phyloP scores from a whole-genome alignment of 768 basidiomycete genomes.

The Tremella fuciformis region DNA sequence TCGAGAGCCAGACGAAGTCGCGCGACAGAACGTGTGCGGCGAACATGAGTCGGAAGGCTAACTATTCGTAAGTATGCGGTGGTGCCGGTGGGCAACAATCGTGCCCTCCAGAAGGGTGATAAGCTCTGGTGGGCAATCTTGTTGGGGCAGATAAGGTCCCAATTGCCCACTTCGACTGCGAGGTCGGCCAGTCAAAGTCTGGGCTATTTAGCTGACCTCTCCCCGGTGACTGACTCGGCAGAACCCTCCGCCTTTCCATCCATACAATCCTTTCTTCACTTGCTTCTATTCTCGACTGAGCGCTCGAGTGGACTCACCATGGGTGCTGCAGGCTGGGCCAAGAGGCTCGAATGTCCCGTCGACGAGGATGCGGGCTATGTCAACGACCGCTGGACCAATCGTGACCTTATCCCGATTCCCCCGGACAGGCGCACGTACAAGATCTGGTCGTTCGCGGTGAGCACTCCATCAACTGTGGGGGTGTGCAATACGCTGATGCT shows the following conservation, averaged over 20 bases:
- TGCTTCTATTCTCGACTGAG: not conserved
- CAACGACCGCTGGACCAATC: slow-evolving; percentile 24
- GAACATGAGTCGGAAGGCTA: not conserved
- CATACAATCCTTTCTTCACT: not conserved
- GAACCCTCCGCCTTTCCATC: slow-evolving; percentile 1
- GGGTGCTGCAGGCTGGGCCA: slow-evolving; percentile 8
- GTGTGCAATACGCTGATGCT: no score
- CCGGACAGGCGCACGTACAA: slow-evolving; percentile 29
- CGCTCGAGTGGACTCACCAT: slow-evolving; percentile 2
- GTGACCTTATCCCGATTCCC: slow-evolving; percentile 38
- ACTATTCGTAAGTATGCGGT: no score
- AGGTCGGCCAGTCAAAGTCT: no score
- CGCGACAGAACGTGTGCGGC: not conserved
- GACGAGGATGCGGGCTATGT: slow-evolving; percentile 24
- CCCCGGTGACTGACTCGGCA: not conserved
- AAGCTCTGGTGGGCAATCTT: no score
- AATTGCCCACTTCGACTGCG: no score
- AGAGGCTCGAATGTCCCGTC: slow-evolving; percentile 21
- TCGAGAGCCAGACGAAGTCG: not conserved
- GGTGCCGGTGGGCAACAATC: no score
- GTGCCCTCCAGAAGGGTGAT: no score
- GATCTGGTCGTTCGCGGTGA: slow-evolving; percentile 5
- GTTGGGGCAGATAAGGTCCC: no score
- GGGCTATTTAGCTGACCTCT: no score
- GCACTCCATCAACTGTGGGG: no score